Evolutionary conservation across 352 stramenopile genomes (phyloP).

Genomic region (Elongisporangium anandrum): DNA sequence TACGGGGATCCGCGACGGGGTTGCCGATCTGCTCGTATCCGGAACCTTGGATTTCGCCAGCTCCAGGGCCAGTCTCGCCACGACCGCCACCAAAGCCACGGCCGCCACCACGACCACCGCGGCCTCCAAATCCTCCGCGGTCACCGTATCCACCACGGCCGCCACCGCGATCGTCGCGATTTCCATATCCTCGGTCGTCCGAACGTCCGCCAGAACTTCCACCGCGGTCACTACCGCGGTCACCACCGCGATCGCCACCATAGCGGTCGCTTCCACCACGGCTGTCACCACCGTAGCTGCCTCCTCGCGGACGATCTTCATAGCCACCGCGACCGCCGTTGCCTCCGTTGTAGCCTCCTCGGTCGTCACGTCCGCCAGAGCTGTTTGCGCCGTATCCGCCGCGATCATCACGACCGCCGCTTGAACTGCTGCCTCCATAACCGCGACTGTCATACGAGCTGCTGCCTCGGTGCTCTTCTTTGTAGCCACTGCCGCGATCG

Average conservation of each 20-base stretch:
- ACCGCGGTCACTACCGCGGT: conserved; percentile 7
- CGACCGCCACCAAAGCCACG: conserved; percentile 26
- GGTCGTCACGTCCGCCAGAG: conserved; percentile 10
- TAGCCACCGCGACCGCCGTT: conserved; percentile 2
- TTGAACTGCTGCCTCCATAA: conserved; percentile 14
- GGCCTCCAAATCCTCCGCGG: conserved; percentile 15
- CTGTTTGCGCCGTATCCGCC: conserved; percentile 5
- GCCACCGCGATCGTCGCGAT: conserved; percentile 9
- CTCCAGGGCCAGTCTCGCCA: conserved; percentile 27
- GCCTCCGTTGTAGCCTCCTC: conserved; percentile 9
- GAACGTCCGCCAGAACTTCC: conserved; percentile 10
- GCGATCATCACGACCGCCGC: conserved; percentile 6
- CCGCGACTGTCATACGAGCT: conserved; percentile 8
- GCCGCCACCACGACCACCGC: conserved; percentile 19
- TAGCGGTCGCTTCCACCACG: conserved; percentile 5
- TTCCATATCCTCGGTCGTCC: conserved; percentile 4
- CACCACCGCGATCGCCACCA: too few species aligned
- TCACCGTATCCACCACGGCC: conserved; percentile 10
- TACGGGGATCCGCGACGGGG: conserved; percentile 40
- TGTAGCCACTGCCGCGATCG: conserved; percentile 2
- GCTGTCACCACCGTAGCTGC: conserved; percentile 7
- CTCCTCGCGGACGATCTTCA: conserved; percentile 1
- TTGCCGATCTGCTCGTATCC: conserved; percentile 54
- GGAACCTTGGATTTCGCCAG: conserved; percentile 30
- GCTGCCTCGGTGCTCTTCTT: conserved; percentile 4